Evolutionary conservation across 2,329 filamentous ascomycete genomes (phyloP), one percentile per base, ranked within the genome.

Genomic region (Nemania serpens): DNA sequence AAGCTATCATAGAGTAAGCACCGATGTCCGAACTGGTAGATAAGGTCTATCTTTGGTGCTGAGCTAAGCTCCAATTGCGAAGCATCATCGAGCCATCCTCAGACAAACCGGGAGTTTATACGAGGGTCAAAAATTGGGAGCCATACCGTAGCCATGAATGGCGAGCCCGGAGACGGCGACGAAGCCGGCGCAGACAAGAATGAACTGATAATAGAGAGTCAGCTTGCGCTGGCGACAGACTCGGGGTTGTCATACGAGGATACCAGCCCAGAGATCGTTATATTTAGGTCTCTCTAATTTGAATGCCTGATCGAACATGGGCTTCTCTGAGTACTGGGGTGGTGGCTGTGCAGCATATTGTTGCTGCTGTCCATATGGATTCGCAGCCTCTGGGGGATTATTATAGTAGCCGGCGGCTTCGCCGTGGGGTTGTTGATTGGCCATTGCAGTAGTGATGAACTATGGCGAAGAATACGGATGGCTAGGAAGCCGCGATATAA

Each of bases 181-280:
- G 70, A 90, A 97, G 13, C 91, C 93, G 2, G 83, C 76, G 71
- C 89, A 89, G 22, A 90, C 87, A 17, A 84, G 75, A 39, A 95
- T 81, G 68, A 96, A 85, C 86, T 90, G 59, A 18, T 43, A 3
- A 20, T 10, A 17, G 1, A 58, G 33, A 55, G 51, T 64, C 45
- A 61, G 55, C 48, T 22, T 18, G 36, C 36, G 37, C n/a, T 18
- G 43, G n/a, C 4, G 25, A 42, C 12, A 34, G n/a, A 45, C 3
- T 50, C 20, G n/a, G 37, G 39, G 5, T 39, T 36, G 42, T 57
- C 81, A 15, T 75, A 90, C 88, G 71, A 97, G 78, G 42, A 96
- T 78, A 3, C 90, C 93, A 3, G 93, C 93, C 94, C 93, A 97
- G 25, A 91, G 73, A 74, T 98, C 94, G 71, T 97, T 91, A 78